Evolutionary conservation across 768 basidiomycete species (phyloP).

Genomic region (Boletus barrowsii): DNA sequence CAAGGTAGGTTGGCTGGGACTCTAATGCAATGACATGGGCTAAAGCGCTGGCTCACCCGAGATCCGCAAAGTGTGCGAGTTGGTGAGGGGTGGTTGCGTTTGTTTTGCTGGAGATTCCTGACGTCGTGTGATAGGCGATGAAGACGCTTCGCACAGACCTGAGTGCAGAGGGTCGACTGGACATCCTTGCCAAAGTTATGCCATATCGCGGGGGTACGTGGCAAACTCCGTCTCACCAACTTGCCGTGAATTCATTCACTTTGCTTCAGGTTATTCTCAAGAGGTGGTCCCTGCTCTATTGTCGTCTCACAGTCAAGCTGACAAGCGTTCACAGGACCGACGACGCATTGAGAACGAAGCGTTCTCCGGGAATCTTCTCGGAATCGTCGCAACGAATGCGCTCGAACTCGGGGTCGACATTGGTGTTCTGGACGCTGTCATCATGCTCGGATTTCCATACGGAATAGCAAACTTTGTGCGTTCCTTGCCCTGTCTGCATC

Average conservation of each 20-base stretch:
- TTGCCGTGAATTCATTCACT: not conserved
- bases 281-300: slow-evolving; percentile 40
- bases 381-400: slow-evolving; percentile 87
- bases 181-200: slow-evolving; percentile 73
- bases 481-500: not conserved
- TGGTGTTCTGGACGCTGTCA: slow-evolving; percentile 81
- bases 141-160: slow-evolving; percentile 70
- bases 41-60: slow-evolving; percentile 24
- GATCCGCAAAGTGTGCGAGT: slow-evolving; percentile 80
- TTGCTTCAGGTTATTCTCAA: slow-evolving; percentile 61
- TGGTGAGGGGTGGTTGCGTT: slow-evolving; percentile 44
- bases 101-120: not conserved
- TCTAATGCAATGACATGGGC: not conserved
- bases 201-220: slow-evolving; percentile 77
- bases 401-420: slow-evolving; percentile 92
- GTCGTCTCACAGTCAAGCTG: not conserved
- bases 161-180: slow-evolving; percentile 68
- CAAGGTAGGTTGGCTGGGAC: slow-evolving; percentile 45
- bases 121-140: slow-evolving; percentile 58
- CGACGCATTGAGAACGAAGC: slow-evolving; percentile 83
- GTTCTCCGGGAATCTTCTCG: slow-evolving; percentile 78
- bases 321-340: slow-evolving; percentile 53
- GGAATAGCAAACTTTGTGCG: slow-evolving; percentile 78
- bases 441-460: slow-evolving; percentile 84
- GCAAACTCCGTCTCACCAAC: not conserved